phyloP scores from a whole-genome alignment of 805 yeast species.

The Wickerhamiella azyma region DNA sequence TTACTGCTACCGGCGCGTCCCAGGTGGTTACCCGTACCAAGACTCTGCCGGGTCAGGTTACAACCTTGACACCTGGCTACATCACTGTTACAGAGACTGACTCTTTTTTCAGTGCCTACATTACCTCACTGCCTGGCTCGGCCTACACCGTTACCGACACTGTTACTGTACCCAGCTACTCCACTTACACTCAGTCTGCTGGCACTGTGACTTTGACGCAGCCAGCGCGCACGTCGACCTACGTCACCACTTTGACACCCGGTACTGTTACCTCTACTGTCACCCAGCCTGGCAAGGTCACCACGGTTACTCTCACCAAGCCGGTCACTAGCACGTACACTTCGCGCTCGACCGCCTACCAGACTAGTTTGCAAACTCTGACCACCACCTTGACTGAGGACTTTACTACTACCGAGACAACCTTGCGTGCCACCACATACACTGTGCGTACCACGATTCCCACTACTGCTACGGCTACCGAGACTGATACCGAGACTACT shows the following conservation, averaged over 20 bases:
- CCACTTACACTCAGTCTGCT: constrained; percentile 3
- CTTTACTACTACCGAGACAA: constrained; percentile 1
- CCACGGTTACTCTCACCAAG: neutral
- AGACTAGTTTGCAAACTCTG: neutral
- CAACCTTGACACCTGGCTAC: constrained; percentile 1
- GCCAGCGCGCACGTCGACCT: neutral
- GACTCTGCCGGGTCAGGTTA: neutral
- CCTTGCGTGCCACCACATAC: neutral
- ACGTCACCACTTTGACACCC: constrained; percentile 6
- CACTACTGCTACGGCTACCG: neutral
- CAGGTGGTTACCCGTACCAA: constrained; percentile 1
- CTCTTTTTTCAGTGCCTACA: neutral
- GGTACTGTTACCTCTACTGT: constrained; percentile 3
- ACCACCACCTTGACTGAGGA: neutral
- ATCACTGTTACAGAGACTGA: constrained; percentile 3
- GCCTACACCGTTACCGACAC: neutral
- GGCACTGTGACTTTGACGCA: constrained; percentile 6
- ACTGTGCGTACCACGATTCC: constrained; percentile 2
- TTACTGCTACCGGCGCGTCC: constrained; percentile 5
- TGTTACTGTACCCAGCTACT: neutral
- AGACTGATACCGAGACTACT: neutral
- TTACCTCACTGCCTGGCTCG: neutral
- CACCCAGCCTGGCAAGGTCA: neutral
- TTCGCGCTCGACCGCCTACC: neutral
- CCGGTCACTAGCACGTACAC: constrained; percentile 1